phyloP scores from a whole-genome alignment of 192 early-diverging fungal genomes.

The Backusella morwellensis region DNA sequence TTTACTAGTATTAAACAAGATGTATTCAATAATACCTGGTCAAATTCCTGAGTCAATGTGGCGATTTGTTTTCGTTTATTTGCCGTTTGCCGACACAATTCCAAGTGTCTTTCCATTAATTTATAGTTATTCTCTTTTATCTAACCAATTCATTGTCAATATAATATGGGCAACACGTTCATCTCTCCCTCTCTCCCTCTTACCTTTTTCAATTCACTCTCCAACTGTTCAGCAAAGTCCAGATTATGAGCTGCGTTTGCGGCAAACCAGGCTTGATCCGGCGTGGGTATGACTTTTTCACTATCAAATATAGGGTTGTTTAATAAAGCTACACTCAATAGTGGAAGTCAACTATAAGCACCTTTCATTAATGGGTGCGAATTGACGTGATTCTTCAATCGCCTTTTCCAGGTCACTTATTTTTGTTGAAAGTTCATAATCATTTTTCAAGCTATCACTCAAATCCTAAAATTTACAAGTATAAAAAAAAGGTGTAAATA shows the following conservation, averaged over 20 bases:
- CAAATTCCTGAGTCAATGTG: background rate
- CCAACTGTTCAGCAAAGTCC: background rate
- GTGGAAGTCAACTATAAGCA: background rate
- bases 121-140: background rate
- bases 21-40: background rate
- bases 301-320: background rate
- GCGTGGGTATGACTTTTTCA: background rate
- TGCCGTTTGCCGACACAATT: background rate
- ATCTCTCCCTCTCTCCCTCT: background rate
- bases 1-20: background rate
- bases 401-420: constrained; percentile 3
- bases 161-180: background rate
- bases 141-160: background rate
- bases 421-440: background rate
- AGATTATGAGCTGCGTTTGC: background rate
- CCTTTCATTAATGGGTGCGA: background rate
- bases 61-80: background rate
- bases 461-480: background rate
- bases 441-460: background rate
- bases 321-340: too few relatives aligned
- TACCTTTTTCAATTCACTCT: background rate
- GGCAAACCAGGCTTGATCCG: background rate
- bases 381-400: background rate
- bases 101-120: background rate
- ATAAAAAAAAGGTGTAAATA: background rate